Percentiles rank a stretch among this genome's conserved stretches.
phyloP scores from a whole-genome alignment of 2,329 filamentous ascomycete genomes.

The Venturia aucupariae region DNA sequence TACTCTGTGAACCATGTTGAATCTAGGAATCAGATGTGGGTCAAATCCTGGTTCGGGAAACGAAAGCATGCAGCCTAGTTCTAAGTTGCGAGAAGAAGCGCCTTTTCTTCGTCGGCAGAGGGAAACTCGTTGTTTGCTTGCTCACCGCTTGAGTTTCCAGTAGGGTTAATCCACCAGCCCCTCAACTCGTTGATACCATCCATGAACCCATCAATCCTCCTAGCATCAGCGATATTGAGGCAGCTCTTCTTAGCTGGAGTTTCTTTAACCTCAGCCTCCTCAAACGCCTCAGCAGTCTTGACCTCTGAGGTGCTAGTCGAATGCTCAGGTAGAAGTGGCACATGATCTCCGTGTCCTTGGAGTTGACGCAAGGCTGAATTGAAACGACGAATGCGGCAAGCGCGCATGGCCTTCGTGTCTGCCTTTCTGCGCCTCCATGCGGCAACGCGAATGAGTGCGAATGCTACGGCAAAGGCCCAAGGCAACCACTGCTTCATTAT shows the following conservation, averaged over 20 bases:
- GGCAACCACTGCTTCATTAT: conserved; percentile 11
- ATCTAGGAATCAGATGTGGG: background rate
- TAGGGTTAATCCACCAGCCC: conserved; percentile 10
- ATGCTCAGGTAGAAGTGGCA: conserved; percentile 12
- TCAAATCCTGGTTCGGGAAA: background rate
- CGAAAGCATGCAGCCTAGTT: background rate
- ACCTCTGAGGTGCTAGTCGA: background rate
- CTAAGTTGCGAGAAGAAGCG: background rate
- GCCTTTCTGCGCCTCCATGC: conserved; percentile 5
- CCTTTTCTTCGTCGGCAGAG: conserved; percentile 12
- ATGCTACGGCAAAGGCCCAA: conserved; percentile 11
- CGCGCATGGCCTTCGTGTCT: conserved; percentile 6
- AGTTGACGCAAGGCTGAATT: conserved; percentile 4
- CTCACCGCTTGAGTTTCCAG: background rate
- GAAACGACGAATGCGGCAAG: conserved; percentile 6
- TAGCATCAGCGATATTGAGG: conserved; percentile 6
- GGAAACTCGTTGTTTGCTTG: background rate
- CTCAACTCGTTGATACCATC: conserved; percentile 4
- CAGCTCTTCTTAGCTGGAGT: background rate
- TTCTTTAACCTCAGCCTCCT: background rate
- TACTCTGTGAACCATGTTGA: background rate
- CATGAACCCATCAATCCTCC: conserved; percentile 8
- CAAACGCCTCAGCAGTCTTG: background rate
- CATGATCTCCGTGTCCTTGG: background rate
- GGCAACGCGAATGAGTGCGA: conserved; percentile 9